Evolutionary conservation across 2,329 filamentous ascomycete genomes (phyloP).

Genomic region (Fusarium sterilihyphosum): DNA sequence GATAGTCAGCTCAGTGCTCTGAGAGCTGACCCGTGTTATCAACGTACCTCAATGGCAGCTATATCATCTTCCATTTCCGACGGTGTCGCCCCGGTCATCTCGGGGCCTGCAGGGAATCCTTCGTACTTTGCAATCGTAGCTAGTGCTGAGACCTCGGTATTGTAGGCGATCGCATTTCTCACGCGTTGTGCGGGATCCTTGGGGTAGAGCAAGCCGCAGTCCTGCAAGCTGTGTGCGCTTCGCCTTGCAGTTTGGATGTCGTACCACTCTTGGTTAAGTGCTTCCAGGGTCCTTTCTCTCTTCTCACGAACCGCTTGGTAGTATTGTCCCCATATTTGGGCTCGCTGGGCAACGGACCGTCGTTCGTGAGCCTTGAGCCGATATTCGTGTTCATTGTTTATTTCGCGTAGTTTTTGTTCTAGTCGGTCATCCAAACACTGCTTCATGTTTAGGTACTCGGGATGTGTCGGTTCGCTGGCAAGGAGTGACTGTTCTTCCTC

Average conservation of each 20-base stretch:
- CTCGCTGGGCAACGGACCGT: constrained; percentile 81
- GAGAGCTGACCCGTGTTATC: constrained; percentile 30
- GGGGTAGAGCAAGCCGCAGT: constrained; percentile 85
- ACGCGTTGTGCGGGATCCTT: constrained; percentile 80
- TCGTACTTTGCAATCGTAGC: constrained; percentile 93
- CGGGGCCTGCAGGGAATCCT: constrained; percentile 94
- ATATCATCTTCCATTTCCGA: constrained; percentile 87
- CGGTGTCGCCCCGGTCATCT: constrained; percentile 76
- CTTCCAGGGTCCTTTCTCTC: constrained; percentile 81
- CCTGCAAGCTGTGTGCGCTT: constrained; percentile 80
- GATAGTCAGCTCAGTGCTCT: constrained; percentile 30
- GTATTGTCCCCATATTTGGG: constrained; percentile 89
- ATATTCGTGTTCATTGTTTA: constrained; percentile 77
- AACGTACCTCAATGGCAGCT: constrained; percentile 81
- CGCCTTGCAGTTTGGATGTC: constrained; percentile 90
- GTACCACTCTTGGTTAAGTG: constrained; percentile 90
- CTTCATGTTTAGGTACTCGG: constrained; percentile 90
- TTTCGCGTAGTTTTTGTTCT: constrained; percentile 81
- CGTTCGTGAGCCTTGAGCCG: constrained; percentile 78
- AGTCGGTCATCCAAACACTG: constrained; percentile 85
- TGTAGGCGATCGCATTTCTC: constrained; percentile 88
- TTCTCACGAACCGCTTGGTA: constrained; percentile 87
- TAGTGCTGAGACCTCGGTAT: constrained; percentile 91
- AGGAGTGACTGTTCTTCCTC: constrained; percentile 71
- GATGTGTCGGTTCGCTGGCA: constrained; percentile 76